These are phyloP conservation scores for Pseudocercospora cruenta DNA, from an alignment of 2,329 filamentous ascomycete species.

Conservation along the genomic window DNA sequence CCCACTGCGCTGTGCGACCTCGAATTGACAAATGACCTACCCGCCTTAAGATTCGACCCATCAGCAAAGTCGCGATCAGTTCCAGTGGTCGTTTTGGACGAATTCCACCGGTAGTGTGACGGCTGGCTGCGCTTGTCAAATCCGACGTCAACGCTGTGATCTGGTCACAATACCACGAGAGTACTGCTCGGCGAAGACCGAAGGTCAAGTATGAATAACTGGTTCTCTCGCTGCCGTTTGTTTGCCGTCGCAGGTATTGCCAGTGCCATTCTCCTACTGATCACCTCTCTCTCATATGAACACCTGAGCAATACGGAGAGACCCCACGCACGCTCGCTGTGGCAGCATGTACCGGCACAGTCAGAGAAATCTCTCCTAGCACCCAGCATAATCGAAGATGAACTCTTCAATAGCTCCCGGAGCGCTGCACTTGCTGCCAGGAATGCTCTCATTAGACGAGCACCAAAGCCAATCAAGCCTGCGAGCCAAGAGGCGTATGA, in stretches of 20 bases:
- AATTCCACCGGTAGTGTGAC: background rate
- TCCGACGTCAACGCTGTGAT: background rate
- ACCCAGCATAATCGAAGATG: background rate
- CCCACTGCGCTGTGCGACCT: background rate
- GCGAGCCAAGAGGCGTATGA: background rate
- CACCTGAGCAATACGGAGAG: background rate
- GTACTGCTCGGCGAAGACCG: background rate
- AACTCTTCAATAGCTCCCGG: too few species aligned
- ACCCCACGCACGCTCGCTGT: background rate
- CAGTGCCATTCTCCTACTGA: background rate
- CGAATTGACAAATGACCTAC: background rate
- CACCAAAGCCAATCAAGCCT: background rate
- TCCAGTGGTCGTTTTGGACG: background rate
- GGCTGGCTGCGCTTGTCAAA: background rate
- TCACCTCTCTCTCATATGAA: background rate
- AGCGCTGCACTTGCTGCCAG: too few species aligned
- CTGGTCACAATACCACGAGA: slow-evolving; percentile 1
- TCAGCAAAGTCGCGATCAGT: background rate
- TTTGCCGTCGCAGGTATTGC: background rate
- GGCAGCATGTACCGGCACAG: background rate
- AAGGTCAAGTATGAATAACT: background rate
- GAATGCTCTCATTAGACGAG: background rate
- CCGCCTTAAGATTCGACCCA: background rate
- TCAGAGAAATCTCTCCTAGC: background rate
- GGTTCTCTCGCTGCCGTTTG: background rate